Evolutionary conservation across 208 protist species (phyloP).

Genomic region (Leptomonas seymouri): DNA sequence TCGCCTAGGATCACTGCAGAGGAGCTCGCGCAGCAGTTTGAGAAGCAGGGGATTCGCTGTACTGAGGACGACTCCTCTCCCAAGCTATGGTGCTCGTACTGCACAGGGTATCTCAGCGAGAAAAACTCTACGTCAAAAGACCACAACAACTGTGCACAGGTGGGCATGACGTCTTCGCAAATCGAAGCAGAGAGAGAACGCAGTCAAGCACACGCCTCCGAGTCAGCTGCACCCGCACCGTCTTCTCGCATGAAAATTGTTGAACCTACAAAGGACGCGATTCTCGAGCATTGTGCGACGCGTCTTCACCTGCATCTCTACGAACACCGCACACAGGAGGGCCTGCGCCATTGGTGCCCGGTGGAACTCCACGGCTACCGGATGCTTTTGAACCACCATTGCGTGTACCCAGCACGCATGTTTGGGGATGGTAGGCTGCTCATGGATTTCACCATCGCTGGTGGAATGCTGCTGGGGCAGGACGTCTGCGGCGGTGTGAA

Average conservation of each 20-base stretch:
- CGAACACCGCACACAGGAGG: slow-evolving; percentile 42
- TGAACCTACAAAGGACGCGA: slow-evolving; percentile 12
- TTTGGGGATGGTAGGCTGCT: slow-evolving; percentile 72
- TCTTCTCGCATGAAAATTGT: slow-evolving; percentile 23
- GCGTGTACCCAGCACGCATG: slow-evolving; percentile 66
- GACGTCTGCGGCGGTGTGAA: slow-evolving; percentile 86
- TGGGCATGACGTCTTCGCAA: not conserved
- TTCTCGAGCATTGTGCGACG: slow-evolving; percentile 63
- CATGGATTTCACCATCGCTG: slow-evolving; percentile 63
- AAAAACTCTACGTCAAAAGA: not conserved
- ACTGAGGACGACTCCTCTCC: slow-evolving; percentile 8
- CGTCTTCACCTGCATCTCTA: slow-evolving; percentile 59
- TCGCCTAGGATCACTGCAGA: not conserved
- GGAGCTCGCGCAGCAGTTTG: slow-evolving; percentile 29
- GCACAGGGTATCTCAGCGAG: slow-evolving; percentile 12
- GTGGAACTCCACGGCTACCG: slow-evolving; percentile 66
- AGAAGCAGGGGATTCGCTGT: slow-evolving; percentile 29
- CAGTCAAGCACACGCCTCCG: not conserved
- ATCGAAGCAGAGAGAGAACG: not conserved
- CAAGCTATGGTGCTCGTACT: slow-evolving; percentile 30
- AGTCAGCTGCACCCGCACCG: not conserved
- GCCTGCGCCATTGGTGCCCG: slow-evolving; percentile 56
- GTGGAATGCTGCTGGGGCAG: slow-evolving; percentile 56
- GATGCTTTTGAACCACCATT: slow-evolving; percentile 83
- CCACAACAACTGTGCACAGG: not conserved